Percentiles rank a stretch among this genome's conserved stretches.
phyloP scores from a whole-genome alignment of 1,139 yeast species.

The Taphrina wiesneri region DNA sequence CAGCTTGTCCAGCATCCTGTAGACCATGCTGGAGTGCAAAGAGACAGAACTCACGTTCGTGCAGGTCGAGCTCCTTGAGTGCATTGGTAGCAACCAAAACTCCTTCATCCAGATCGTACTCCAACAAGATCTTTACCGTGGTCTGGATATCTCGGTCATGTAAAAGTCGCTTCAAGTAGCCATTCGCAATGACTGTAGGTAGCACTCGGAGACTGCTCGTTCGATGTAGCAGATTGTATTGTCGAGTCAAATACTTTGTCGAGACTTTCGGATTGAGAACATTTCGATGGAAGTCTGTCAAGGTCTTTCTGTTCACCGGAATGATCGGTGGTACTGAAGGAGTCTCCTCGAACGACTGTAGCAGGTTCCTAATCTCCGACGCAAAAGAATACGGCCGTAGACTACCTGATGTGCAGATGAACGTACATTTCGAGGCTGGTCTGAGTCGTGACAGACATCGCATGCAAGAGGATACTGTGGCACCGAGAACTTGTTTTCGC shows the following conservation, averaged over 20 bases:
- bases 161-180: background rate
- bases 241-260: background rate
- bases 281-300: slow-evolving; percentile 5
- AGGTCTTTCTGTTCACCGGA: background rate
- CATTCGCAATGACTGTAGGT: background rate
- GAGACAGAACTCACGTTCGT: slow-evolving; percentile 10
- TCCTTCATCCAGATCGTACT: slow-evolving; percentile 13
- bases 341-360: background rate
- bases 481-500: too few relatives aligned
- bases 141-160: background rate
- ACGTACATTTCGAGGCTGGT: background rate
- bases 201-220: slow-evolving; percentile 8
- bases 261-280: background rate
- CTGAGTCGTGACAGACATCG: slow-evolving; percentile 12
- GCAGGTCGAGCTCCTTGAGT: background rate
- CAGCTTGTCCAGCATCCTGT: background rate
- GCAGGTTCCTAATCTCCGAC: background rate
- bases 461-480: too few relatives aligned
- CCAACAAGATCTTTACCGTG: background rate
- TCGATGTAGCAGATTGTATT: background rate
- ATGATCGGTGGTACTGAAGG: background rate
- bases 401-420: background rate
- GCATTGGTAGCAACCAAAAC: slow-evolving; percentile 1
- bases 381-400: slow-evolving; percentile 6
- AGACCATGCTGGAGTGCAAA: background rate